phyloP scores from a whole-genome alignment of 495 filamentous ascomycete species.

The Penicillium paxilli region DNA sequence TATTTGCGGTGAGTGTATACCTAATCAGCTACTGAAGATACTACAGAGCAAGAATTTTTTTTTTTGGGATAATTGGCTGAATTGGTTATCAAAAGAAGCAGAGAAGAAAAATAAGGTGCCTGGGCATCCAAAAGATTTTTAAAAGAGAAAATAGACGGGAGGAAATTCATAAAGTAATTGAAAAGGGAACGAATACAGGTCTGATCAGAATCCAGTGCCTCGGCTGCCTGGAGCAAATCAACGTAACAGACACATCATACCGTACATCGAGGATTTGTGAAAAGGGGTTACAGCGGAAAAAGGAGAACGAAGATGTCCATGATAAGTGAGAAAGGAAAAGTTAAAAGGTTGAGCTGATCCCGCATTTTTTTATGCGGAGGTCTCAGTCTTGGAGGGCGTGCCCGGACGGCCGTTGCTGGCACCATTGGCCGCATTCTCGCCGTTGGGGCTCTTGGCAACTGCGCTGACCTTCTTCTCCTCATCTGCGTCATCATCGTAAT shows the following conservation, averaged over 20 bases:
- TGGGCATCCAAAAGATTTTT: slow-evolving; percentile 25
- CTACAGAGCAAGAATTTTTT: not conserved
- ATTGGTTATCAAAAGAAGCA: slow-evolving; percentile 13
- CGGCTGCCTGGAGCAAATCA: slow-evolving; percentile 5
- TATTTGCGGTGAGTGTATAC: not conserved
- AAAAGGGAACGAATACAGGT: slow-evolving; percentile 27
- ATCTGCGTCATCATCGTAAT: slow-evolving; percentile 86
- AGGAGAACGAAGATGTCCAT: slow-evolving; percentile 4
- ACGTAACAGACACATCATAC: slow-evolving; percentile 26
- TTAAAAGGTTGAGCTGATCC: not conserved
- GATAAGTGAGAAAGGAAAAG: slow-evolving; percentile 2
- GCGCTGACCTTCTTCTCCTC: slow-evolving; percentile 69
- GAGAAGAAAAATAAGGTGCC: too few relatives aligned
- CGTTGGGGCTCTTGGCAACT: slow-evolving; percentile 43
- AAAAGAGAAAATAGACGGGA: slow-evolving; percentile 23
- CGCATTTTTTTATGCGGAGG: slow-evolving; percentile 25
- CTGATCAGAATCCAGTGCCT: slow-evolving; percentile 15
- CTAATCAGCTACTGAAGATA: too few relatives aligned
- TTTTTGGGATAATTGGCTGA: slow-evolving; percentile 12
- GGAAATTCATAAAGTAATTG: slow-evolving; percentile 26
- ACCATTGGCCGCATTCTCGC: slow-evolving; percentile 32
- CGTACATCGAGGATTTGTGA: slow-evolving; percentile 25
- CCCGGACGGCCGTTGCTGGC: slow-evolving; percentile 28
- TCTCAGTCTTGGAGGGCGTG: slow-evolving; percentile 37
- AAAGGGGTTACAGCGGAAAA: slow-evolving; percentile 17